phyloP scores from a whole-genome alignment of 176 grass and related monocot genomes.

The Otatea glauca region DNA sequence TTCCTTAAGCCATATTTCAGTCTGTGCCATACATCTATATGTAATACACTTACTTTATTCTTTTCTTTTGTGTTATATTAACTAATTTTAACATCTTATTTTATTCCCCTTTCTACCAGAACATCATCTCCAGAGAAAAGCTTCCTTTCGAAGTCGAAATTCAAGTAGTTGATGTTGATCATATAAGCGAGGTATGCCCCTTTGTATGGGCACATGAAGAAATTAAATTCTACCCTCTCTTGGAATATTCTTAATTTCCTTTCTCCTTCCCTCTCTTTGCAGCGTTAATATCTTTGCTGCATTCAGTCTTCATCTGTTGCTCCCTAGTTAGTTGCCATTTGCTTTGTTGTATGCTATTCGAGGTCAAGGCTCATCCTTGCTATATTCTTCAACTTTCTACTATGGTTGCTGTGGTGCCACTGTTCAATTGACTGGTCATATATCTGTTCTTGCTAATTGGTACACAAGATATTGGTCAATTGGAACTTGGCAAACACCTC shows the following conservation, averaged over 20 bases:
- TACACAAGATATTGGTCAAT: conserved; percentile 39
- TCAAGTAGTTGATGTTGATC: conserved; percentile 41
- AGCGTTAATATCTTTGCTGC: conserved; percentile 62
- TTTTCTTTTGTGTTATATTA: conserved; percentile 35
- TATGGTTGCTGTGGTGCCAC: conserved; percentile 21
- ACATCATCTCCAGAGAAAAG: conserved; percentile 50
- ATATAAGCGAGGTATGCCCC: conserved; percentile 42
- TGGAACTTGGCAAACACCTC: conserved; percentile 30
- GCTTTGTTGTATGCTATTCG: conserved; percentile 46
- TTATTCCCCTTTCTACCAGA: conserved; percentile 30
- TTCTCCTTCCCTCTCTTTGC: conserved; percentile 17
- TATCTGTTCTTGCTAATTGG: conserved; percentile 1
- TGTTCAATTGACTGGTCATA: conserved; percentile 9
- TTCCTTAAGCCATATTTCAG: conserved; percentile 53
- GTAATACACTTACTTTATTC: conserved; percentile 39
- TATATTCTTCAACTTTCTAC: conserved; percentile 32
- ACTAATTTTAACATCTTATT: conserved; percentile 5
- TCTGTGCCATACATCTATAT: conserved; percentile 57
- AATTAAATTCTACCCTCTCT: conserved; percentile 5
- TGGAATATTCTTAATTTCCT: conserved; percentile 33
- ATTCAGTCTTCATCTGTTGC: conserved; percentile 32
- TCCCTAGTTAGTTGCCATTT: conserved; percentile 50
- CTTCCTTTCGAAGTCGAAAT: conserved; percentile 31
- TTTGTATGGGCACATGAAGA: background rate
- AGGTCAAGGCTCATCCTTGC: conserved; percentile 41